Evolutionary conservation across 2,329 filamentous ascomycete genomes (phyloP), one percentile per base, ranked within the genome.

Genomic region (Claviceps pazoutovae): DNA sequence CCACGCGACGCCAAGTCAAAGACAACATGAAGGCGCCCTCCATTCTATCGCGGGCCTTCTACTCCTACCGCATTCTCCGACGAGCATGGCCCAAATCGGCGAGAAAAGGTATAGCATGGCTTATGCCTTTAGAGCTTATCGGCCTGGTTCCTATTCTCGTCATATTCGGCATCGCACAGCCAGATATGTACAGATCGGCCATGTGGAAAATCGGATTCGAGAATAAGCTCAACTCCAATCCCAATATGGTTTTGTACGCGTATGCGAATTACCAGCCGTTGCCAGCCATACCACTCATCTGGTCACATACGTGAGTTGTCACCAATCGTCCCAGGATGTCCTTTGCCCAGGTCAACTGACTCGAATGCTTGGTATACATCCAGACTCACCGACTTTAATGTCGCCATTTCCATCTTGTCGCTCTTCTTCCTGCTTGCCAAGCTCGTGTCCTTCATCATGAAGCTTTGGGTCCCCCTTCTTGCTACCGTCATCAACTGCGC

Each of bases 391-490:
- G 74, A 83, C 58, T 88, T 79, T 69, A 88, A 90, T 61, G 79
- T 89, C 58, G 83, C 83, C 62, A 83, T 89, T 58, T 84, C 84
- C 39, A 77, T 91, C 57, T 72, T 88, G 51, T 82, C 80, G 53
- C 83, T 86, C 64, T 91, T 91, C 71, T 74, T 88, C 63, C 76
- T 88, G 55, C 75, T 90, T 45, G 72, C 75, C 64, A 89, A 88
- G 71, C 73, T 78, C 56, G 78, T 84, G 55, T 74, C 78, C 60
- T 82, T 78, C 68, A 79, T 87, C 60, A 80, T 89, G 74, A 80
- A 83, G 63, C 69, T 83, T 60, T 88, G 81, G 74, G 80, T 74
- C 57, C 86, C 86, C 5, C 63, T 86, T 54, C 54, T 89, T 52
- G 80, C 78, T 54, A 64, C 79, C 23, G 55, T 82, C 51, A 66